These are phyloP conservation scores for Ceratocystis colombiana DNA, from an alignment of 2,329 filamentous ascomycete genomes.

Conservation along the genomic window DNA sequence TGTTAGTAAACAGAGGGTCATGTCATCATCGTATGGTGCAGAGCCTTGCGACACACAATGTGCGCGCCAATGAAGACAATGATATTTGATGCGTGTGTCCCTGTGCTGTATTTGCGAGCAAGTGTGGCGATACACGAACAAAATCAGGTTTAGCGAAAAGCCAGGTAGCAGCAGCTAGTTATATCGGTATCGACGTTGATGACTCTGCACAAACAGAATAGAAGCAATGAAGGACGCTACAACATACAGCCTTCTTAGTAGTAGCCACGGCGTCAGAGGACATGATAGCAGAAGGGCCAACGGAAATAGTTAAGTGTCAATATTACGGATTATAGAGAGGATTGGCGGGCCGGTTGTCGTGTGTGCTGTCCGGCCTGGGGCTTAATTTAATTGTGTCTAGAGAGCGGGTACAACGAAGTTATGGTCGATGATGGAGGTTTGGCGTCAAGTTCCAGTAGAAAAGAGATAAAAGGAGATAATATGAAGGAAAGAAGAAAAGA, in stretches of 20 bases:
- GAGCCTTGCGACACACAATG: neutral
- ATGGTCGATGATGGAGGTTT: neutral
- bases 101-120: neutral
- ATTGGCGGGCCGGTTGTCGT: neutral
- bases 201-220: neutral
- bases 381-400: neutral
- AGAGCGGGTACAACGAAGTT: neutral
- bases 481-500: neutral
- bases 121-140: neutral
- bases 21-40: neutral
- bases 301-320: neutral
- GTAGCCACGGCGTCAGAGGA: neutral
- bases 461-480: neutral
- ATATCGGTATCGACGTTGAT: neutral
- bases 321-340: slow-evolving; percentile 7
- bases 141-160: neutral
- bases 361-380: neutral
- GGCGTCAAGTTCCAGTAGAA: neutral
- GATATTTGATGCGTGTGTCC: neutral
- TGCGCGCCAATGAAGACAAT: slow-evolving; percentile 7
- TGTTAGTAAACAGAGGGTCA: slow-evolving; percentile 15
- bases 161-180: neutral
- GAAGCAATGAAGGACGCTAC: neutral
- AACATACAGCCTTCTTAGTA: slow-evolving; percentile 12
- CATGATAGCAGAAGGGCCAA: slow-evolving; percentile 14